A percentile compares a stretch with the other conserved stretches of the same genome.
These are phyloP conservation scores for Amauroascus niger DNA, from an alignment of 2,329 filamentous ascomycete genomes.

Conservation along the genomic window DNA sequence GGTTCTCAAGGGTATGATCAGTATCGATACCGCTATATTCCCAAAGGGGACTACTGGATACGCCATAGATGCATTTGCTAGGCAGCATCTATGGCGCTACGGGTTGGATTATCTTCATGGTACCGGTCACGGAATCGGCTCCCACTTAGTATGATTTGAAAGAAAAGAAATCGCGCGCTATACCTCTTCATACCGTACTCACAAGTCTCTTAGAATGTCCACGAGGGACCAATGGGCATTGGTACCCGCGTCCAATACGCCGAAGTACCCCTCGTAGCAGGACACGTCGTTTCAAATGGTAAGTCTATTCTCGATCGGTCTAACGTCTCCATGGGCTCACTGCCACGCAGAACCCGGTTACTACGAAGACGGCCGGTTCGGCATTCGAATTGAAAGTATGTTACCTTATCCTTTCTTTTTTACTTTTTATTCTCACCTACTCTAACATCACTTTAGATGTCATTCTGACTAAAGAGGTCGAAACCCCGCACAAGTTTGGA, in stretches of 20 bases:
- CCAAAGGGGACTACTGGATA: conserved; percentile 93
- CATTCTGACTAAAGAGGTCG: conserved; percentile 77
- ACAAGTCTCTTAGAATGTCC: conserved; percentile 56
- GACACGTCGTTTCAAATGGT: conserved; percentile 85
- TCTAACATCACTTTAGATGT: conserved; percentile 47
- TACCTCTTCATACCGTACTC: conserved; percentile 13
- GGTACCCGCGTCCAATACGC: conserved; percentile 85
- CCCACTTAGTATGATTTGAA: conserved; percentile 51
- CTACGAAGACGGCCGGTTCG: conserved; percentile 91
- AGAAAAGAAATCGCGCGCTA: not conserved
- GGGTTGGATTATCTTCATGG: conserved; percentile 94
- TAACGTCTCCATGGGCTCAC: conserved; percentile 13
- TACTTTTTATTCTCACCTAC: not conserved
- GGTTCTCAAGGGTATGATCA: conserved; percentile 89
- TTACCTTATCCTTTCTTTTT: not conserved
- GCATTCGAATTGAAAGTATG: conserved; percentile 81
- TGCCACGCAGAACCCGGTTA: conserved; percentile 65
- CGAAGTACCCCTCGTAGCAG: conserved; percentile 79
- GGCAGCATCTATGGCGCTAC: conserved; percentile 86
- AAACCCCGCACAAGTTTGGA: conserved; percentile 78
- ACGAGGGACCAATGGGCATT: conserved; percentile 94
- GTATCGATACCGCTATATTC: conserved; percentile 74
- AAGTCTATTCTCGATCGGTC: conserved; percentile 11
- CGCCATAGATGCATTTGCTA: conserved; percentile 75
- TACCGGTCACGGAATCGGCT: conserved; percentile 91